Evolutionary conservation across 2,329 filamentous ascomycete species (phyloP), one percentile per base, ranked within the genome.

Genomic region (Ceratocystis albifundus): DNA sequence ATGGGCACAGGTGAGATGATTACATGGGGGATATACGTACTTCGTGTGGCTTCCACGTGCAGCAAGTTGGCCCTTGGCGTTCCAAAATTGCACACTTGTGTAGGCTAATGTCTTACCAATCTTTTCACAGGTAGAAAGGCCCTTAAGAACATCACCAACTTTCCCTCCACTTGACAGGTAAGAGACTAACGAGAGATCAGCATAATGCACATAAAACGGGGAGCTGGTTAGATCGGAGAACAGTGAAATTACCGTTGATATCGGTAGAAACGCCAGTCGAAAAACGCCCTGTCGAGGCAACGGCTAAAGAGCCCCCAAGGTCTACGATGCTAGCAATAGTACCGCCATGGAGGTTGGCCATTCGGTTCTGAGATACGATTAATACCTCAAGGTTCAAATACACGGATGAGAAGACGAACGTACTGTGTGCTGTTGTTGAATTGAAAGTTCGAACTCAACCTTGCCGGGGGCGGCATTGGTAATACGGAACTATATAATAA

Each of bases 321-420:
- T 87, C 85, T 32, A 87, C 86, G 76, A 92, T 86, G 72, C 85
- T 88, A 2, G 89, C 89, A 32, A 93, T 85, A 0, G 88, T 89
- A 3, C 89, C 89, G 20, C 89, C 89, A 71, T 93, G 89, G 32
- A 92, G 80, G 45, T 87, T 91, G 65, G 85, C 82, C 0, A 93
- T 78, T 0, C 89, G 85, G 72, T 93, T 93, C 87, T 91, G 25
- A 4, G 8, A 30, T 30, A 2, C n/a, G 25, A 30, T 59, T 25
- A 59, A 25, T 30, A 30, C 5, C 2, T 12, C 12, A 3, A 28
- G 2, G 22, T 32, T 17, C 4, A n/a, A 28, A 32, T 17, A 30
- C 10, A 15, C 6, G 5, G 25, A 12, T 44, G 20, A 0, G 2
- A 7, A 10, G 48, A 53, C 45, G n/a, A 22, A 70, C 80, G 68